Percentiles rank a stretch among this genome's conserved stretches.
phyloP scores from a whole-genome alignment of 139 green algal species.

The Chlorella sp. region DNA sequence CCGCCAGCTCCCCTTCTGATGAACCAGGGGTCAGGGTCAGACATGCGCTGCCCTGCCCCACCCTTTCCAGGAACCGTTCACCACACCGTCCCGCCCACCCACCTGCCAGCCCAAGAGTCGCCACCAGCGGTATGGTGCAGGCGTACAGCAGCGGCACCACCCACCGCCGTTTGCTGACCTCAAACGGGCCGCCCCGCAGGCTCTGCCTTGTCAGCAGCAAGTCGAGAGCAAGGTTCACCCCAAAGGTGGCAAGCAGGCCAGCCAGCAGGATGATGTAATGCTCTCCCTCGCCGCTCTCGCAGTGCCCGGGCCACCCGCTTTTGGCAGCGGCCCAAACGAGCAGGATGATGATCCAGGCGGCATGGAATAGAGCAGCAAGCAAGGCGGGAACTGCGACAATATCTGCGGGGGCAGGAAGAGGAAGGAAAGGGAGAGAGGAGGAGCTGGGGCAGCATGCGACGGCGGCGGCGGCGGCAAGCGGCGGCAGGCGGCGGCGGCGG shows the following conservation, averaged over 20 bases:
- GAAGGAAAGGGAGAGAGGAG: not conserved
- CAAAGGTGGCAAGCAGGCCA: slow-evolving; percentile 39
- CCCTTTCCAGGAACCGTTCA: not conserved
- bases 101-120: slow-evolving; percentile 17
- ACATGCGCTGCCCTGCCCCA: too few relatives aligned
- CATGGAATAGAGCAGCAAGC: slow-evolving; percentile 30
- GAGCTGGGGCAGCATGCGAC: not conserved
- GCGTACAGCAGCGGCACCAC: slow-evolving; percentile 52
- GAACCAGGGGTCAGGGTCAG: too few relatives aligned
- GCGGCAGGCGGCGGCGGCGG: not conserved
- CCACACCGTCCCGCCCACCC: not conserved
- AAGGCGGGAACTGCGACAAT: slow-evolving; percentile 47
- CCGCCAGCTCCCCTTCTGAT: too few relatives aligned
- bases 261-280: slow-evolving; percentile 33
- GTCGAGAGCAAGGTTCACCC: slow-evolving; percentile 31
- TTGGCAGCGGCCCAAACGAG: slow-evolving; percentile 14
- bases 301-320: not conserved
- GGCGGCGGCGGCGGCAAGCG: not conserved
- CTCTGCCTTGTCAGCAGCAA: slow-evolving; percentile 1
- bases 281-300: slow-evolving; percentile 13
- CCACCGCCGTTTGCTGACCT: slow-evolving; percentile 45
- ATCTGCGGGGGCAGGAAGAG: slow-evolving; percentile 13
- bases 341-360: slow-evolving; percentile 49
- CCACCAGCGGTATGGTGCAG: slow-evolving; percentile 23
- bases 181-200: slow-evolving; percentile 44